Base-by-base conservation (phyloP, 179 eudicot species). In the Camellia oleifera region DNA sequence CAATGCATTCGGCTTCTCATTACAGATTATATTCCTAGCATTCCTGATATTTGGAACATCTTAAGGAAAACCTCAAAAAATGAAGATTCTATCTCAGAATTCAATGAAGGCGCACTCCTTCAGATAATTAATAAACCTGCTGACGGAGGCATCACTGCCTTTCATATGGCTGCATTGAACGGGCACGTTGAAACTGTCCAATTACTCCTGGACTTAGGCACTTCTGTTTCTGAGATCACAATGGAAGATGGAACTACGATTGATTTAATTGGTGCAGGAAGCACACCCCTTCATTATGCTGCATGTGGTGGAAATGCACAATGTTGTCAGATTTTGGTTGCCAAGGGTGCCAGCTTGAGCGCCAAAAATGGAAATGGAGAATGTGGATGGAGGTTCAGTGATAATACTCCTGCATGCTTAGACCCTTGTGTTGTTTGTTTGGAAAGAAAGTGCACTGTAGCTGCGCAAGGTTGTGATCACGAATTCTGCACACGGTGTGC, bases 131-230 rank as follows among this genome's bases (percentile, higher is more conserved):
- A 94, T 86, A 92, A 84, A 84, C 84, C 95, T 79, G 95, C 98
- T 54, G 99, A 95, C 85, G 99, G 99, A 20, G 98, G 99, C 57
- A 87, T 95, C 69, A 92, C 98, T 32, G 94, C 97, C 57, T 95
- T 95, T 87, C 99, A 95, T 91, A 95, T 95, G 99, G 97, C 98
- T 80, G 97, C 99, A 69, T 77, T 95, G 75, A 95, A 95, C 81
- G 97, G 97, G 15, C 99, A 95, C 82, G 87, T 79, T 32, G 97
- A 94, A 69, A 85, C 89, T 54, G 87, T 93, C 18, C 99, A 89
- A 73, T 83, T 95, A 80, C 92, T 95, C 77, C 78, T 93, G 76
- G 97, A 94, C 77, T 82, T 92, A n/a, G 98, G 99, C 73, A 95
- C 98, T 85, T 92, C 98, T 64, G 88, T 94, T 48, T 77, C 89